Evolutionary conservation across 2,329 filamentous ascomycete genomes (phyloP).

Genomic region (Bimuria novae-zelandiae): DNA sequence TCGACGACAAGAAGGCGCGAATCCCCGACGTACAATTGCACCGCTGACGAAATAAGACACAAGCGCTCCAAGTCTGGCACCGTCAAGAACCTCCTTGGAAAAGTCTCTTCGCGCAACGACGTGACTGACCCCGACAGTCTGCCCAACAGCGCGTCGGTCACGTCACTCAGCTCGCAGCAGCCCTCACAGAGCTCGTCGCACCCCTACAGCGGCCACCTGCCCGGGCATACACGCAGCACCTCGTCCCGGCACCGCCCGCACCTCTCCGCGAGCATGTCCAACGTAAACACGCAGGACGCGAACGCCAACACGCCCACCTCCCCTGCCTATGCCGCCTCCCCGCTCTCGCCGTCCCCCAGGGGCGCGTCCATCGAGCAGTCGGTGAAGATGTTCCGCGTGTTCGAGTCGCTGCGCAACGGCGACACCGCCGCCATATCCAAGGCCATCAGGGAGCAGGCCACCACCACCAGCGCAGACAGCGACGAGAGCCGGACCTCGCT

Average conservation of each 20-base stretch:
- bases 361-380: constrained; percentile 78
- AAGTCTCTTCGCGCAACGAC: constrained; percentile 42
- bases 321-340: constrained; percentile 22
- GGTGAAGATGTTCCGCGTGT: constrained; percentile 89
- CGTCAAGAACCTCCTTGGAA: constrained; percentile 44
- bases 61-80: constrained; percentile 50
- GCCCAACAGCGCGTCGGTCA: constrained; percentile 27
- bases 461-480: constrained; percentile 45
- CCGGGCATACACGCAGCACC: constrained; percentile 31
- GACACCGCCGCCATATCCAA: constrained; percentile 90
- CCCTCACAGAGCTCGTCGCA: constrained; percentile 21
- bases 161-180: constrained; percentile 34
- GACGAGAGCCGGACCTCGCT: constrained; percentile 58
- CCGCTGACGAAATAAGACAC: constrained; percentile 33
- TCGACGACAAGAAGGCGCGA: constrained; percentile 10
- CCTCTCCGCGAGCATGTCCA: constrained; percentile 38
- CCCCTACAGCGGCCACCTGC: constrained; percentile 17
- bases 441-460: constrained; percentile 70
- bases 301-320: constrained; percentile 22
- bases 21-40: constrained; percentile 10
- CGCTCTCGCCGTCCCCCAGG: constrained; percentile 38
- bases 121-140: constrained; percentile 26
- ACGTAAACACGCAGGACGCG: constrained; percentile 21
- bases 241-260: constrained; percentile 35
- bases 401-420: constrained; percentile 87